These are phyloP conservation scores for Monosporascus sp. DNA, from an alignment of 2,329 filamentous ascomycete species.

Conservation along the genomic window DNA sequence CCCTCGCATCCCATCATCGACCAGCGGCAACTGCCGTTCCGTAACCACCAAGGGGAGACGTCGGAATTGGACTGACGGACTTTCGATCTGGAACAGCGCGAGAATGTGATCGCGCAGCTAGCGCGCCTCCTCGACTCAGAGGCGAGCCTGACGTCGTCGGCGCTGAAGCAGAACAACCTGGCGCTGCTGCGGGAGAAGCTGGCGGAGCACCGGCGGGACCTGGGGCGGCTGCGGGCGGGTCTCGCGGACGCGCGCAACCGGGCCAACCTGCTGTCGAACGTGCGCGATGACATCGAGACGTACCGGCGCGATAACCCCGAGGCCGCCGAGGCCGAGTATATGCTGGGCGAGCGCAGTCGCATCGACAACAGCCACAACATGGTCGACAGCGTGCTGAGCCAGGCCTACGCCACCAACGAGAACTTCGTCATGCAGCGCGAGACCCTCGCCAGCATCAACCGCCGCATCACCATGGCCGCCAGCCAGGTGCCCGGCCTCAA, in stretches of 20 bases:
- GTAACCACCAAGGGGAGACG: too few species aligned
- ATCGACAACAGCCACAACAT: slow-evolving; percentile 87
- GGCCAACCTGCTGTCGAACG: slow-evolving; percentile 83
- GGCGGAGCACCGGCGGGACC: slow-evolving; percentile 77
- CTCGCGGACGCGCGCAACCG: slow-evolving; percentile 77
- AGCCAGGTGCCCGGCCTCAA: slow-evolving; percentile 92
- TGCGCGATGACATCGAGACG: slow-evolving; percentile 85
- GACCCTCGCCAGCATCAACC: slow-evolving; percentile 80
- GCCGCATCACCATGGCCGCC: slow-evolving; percentile 82
- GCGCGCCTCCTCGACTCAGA: slow-evolving; percentile 89
- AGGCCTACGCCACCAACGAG: slow-evolving; percentile 95
- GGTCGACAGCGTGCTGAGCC: slow-evolving; percentile 84
- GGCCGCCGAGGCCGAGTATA: slow-evolving; percentile 88
- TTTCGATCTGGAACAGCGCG: slow-evolving; percentile 53
- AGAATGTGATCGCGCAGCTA: slow-evolving; percentile 75
- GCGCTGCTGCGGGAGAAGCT: slow-evolving; percentile 87
- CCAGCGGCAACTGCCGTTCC: too few species aligned
- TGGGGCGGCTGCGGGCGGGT: slow-evolving; percentile 65
- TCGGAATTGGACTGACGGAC: slow-evolving; percentile 5
- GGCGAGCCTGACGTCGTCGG: slow-evolving; percentile 77
- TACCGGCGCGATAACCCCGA: slow-evolving; percentile 79
- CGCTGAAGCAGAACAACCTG: slow-evolving; percentile 95
- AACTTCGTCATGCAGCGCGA: slow-evolving; percentile 83
- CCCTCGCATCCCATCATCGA: slow-evolving; percentile 1
- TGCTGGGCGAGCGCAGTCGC: slow-evolving; percentile 81